Evolutionary conservation across 306 rosid species (phyloP).

Genomic region (Cucumis cinereus): DNA sequence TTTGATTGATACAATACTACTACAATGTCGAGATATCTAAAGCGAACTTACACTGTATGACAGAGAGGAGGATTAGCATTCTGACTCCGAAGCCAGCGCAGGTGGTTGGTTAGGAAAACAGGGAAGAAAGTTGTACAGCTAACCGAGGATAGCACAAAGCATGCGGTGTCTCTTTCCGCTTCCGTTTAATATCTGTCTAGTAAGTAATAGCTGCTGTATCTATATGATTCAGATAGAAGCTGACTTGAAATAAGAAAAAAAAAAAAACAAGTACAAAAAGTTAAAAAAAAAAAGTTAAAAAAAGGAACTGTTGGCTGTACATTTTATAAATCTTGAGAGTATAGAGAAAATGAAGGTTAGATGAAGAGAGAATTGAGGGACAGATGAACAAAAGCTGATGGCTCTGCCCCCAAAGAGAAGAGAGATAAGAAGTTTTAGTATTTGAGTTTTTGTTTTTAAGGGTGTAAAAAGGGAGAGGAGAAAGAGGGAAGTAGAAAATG

Average conservation of each 20-base stretch:
- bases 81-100: constrained; percentile 29
- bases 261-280: background rate
- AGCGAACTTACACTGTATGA: constrained; percentile 5
- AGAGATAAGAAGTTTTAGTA: constrained; percentile 23
- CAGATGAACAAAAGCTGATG: constrained; percentile 16
- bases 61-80: constrained; percentile 56
- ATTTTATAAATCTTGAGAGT: constrained; percentile 32
- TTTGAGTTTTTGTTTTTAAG: constrained; percentile 22
- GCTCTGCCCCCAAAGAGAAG: constrained; percentile 24
- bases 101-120: constrained; percentile 24
- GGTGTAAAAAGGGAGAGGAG: constrained; percentile 22
- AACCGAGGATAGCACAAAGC: constrained; percentile 35
- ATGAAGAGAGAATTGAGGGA: constrained; percentile 19
- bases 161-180: constrained; percentile 15
- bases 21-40: constrained; percentile 5
- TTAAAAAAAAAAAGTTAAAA: background rate
- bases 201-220: constrained; percentile 19
- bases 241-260: constrained; percentile 23
- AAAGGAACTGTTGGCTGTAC: constrained; percentile 33
- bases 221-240: constrained; percentile 26
- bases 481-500: constrained; percentile 18
- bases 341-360: constrained; percentile 36
- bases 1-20: background rate
- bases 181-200: constrained; percentile 17
- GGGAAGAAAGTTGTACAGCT: constrained; percentile 39